Evolutionary conservation across 805 yeast species (phyloP).

Genomic region (Candida nitratophila): DNA sequence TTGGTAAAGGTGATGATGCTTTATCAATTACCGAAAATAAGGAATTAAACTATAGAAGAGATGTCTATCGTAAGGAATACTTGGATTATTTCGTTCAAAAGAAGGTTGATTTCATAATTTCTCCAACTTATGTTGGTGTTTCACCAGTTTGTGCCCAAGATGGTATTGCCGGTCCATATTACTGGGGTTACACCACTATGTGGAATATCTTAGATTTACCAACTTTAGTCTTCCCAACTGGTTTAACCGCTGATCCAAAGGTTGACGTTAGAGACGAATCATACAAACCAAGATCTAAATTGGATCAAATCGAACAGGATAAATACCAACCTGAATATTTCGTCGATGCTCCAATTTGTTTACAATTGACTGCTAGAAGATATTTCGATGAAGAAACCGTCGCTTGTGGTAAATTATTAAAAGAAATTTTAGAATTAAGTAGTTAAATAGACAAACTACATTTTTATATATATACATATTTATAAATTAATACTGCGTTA

Average conservation of each 20-base stretch:
- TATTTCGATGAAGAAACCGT: conserved; percentile 50
- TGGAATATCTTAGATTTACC: conserved; percentile 72
- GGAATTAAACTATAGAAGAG: conserved; percentile 47
- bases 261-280: conserved; percentile 40
- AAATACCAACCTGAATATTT: conserved; percentile 41
- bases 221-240: conserved; percentile 56
- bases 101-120: conserved; percentile 56
- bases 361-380: conserved; percentile 48
- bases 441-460: background rate
- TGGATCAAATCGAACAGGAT: conserved; percentile 42
- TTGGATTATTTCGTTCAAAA: conserved; percentile 43
- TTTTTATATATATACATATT: too few relatives aligned
- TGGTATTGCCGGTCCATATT: conserved; percentile 39
- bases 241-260: conserved; percentile 44
- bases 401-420: conserved; percentile 25
- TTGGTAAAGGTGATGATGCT: conserved; percentile 49
- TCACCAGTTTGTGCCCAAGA: conserved; percentile 59
- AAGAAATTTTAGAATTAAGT: conserved; percentile 13
- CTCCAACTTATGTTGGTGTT: conserved; percentile 62
- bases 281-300: conserved; percentile 34
- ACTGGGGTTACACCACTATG: conserved; percentile 77
- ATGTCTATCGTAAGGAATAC: conserved; percentile 51
- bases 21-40: conserved; percentile 47
- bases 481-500: too few relatives aligned
- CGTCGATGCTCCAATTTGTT: conserved; percentile 46